Percentiles rank a stretch among this genome's conserved stretches.
Conservation (phyloP, 2,329 filamentous ascomycete genomes). For the Paecilomyces variotii region DNA sequence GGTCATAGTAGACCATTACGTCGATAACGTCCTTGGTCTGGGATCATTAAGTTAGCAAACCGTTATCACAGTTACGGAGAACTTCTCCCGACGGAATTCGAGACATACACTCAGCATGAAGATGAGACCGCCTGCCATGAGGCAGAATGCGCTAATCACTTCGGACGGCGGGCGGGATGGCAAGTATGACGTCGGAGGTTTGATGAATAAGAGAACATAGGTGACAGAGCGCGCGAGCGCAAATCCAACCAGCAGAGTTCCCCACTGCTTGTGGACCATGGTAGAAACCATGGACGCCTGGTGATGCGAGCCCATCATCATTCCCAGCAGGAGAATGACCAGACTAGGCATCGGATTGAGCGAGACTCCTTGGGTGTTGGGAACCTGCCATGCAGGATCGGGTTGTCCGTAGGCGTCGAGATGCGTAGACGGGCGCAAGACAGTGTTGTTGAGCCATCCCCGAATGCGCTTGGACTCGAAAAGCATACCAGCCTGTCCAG, state of each 20-base stretch:
- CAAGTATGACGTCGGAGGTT: constrained; percentile 69
- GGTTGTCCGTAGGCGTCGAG: constrained; percentile 28
- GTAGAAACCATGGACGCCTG: constrained; percentile 74
- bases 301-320: constrained; percentile 94
- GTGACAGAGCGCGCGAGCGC: constrained; percentile 70
- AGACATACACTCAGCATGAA: constrained; percentile 84
- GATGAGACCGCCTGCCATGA: constrained; percentile 78
- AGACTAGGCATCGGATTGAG: constrained; percentile 84
- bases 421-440: constrained; percentile 34
- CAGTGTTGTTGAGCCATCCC: constrained; percentile 43
- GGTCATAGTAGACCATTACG: constrained; percentile 65
- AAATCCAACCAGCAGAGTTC: constrained; percentile 71
- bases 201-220: constrained; percentile 71
- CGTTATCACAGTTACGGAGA: neutral
- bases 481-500: constrained; percentile 65
- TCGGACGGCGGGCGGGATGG: constrained; percentile 85
- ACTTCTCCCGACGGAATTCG: neutral
- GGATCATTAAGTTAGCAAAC: constrained; percentile 12
- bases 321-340: constrained; percentile 75
- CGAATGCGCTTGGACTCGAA: constrained; percentile 67
- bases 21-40: constrained; percentile 67
- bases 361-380: constrained; percentile 63
- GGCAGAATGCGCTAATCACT: constrained; percentile 75
- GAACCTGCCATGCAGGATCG: constrained; percentile 48
- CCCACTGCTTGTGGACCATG: constrained; percentile 95